A percentile compares a stretch with the other conserved stretches of the same genome.
phyloP scores from a whole-genome alignment of 192 early-diverging fungal species.

The Backusella tarrabulga region DNA sequence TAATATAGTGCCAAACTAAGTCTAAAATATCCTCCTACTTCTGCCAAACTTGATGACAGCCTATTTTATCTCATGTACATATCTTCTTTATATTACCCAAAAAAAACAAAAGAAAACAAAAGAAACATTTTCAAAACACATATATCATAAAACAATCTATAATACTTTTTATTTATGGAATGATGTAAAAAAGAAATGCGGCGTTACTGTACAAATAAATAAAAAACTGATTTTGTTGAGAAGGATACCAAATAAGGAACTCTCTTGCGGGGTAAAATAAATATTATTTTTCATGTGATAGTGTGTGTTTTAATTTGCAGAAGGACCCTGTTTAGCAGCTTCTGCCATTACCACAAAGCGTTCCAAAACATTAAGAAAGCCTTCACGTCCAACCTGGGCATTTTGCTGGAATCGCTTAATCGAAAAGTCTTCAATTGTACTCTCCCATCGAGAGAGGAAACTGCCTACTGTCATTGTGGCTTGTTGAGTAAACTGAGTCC shows the following conservation, averaged over 20 bases:
- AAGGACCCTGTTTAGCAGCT: slow-evolving; percentile 10
- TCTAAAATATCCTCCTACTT: too few species aligned
- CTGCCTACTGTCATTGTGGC: slow-evolving; percentile 79
- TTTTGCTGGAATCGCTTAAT: slow-evolving; percentile 86
- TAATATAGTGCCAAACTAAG: too few species aligned
- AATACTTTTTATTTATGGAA: background rate
- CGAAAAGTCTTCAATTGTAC: slow-evolving; percentile 78
- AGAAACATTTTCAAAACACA: background rate
- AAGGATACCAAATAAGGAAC: background rate
- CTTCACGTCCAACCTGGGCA: slow-evolving; percentile 76
- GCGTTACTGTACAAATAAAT: background rate
- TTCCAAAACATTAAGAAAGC: slow-evolving; percentile 85
- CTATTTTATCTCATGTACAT: too few species aligned
- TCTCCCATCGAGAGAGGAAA: slow-evolving; percentile 61
- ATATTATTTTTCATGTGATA: background rate
- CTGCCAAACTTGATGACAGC: too few species aligned
- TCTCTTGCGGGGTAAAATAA: background rate
- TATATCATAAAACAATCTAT: background rate
- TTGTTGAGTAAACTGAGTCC: slow-evolving; percentile 76
- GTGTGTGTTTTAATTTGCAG: background rate
- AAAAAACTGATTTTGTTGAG: background rate
- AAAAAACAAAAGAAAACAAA: background rate
- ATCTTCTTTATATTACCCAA: too few species aligned
- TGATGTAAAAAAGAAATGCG: background rate
- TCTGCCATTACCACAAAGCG: slow-evolving; percentile 42